A percentile compares a stretch with the other conserved stretches of the same genome.
Conservation (phyloP, 441 rosid species). For the Manihot esculenta region DNA sequence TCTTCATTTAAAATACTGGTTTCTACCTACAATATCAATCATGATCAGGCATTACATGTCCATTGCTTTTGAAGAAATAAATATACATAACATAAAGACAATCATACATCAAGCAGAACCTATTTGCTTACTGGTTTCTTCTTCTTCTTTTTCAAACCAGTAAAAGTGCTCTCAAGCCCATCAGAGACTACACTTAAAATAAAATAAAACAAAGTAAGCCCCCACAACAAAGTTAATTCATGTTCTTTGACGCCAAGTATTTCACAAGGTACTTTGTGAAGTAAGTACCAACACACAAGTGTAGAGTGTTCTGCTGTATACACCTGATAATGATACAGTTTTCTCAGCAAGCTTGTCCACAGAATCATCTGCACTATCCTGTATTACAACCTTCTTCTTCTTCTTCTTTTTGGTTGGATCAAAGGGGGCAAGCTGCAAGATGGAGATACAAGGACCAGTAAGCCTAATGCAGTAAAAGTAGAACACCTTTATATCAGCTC, state of each 20-base stretch:
- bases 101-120: background rate
- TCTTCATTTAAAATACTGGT: conserved; percentile 56
- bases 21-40: conserved; percentile 52
- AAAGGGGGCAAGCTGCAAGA: conserved; percentile 59
- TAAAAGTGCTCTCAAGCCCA: conserved; percentile 65
- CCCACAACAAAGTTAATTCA: background rate
- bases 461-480: background rate
- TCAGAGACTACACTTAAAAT: conserved; percentile 55
- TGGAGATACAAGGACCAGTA: background rate
- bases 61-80: background rate
- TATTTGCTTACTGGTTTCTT: conserved; percentile 74
- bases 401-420: conserved; percentile 77
- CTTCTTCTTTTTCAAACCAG: conserved; percentile 93
- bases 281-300: background rate
- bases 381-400: conserved; percentile 66
- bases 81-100: background rate
- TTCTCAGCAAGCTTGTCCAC: conserved; percentile 59
- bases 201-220: background rate
- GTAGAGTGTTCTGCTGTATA: background rate
- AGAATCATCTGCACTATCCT: conserved; percentile 53
- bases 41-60: conserved; percentile 7
- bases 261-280: background rate
- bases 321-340: conserved; percentile 66
- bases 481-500: background rate
- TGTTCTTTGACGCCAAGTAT: background rate